Percentiles rank a stretch among this genome's conserved stretches.
phyloP scores from a whole-genome alignment of 192 early-diverging fungal genomes.

The Chytriomyces confervae region DNA sequence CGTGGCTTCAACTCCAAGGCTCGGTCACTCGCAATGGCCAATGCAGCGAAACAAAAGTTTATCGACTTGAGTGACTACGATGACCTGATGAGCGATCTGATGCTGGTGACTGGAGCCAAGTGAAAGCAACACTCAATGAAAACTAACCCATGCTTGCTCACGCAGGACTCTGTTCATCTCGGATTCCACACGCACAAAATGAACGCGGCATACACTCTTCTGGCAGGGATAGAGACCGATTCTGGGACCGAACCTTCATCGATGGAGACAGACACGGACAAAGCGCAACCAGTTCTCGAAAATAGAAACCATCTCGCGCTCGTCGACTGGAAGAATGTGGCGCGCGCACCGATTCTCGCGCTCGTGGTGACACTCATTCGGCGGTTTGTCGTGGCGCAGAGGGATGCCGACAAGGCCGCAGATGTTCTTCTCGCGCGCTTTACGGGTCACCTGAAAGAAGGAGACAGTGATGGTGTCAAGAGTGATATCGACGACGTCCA shows the following conservation, averaged over 20 bases:
- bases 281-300: slow-evolving; percentile 25
- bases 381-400: not conserved
- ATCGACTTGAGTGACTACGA: slow-evolving; percentile 54
- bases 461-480: not conserved
- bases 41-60: slow-evolving; percentile 28
- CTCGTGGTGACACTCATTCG: not conserved
- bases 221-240: not conserved
- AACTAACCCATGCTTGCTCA: too few species aligned
- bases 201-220: slow-evolving; percentile 42
- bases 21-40: not conserved
- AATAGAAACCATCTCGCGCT: slow-evolving; percentile 29
- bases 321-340: not conserved
- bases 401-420: slow-evolving; percentile 1
- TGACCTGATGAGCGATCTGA: slow-evolving; percentile 49
- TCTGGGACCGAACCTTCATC: not conserved
- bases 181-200: slow-evolving; percentile 59
- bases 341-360: not conserved
- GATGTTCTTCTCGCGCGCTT: not conserved
- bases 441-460: not conserved
- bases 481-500: not conserved
- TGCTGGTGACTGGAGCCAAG: slow-evolving; percentile 29
- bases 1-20: not conserved
- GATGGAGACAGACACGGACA: slow-evolving; percentile 16
- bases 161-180: slow-evolving; percentile 48
- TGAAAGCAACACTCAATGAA: not conserved